Conservation (phyloP, 768 basidiomycete genomes). For the Dentipellis fragilis region DNA sequence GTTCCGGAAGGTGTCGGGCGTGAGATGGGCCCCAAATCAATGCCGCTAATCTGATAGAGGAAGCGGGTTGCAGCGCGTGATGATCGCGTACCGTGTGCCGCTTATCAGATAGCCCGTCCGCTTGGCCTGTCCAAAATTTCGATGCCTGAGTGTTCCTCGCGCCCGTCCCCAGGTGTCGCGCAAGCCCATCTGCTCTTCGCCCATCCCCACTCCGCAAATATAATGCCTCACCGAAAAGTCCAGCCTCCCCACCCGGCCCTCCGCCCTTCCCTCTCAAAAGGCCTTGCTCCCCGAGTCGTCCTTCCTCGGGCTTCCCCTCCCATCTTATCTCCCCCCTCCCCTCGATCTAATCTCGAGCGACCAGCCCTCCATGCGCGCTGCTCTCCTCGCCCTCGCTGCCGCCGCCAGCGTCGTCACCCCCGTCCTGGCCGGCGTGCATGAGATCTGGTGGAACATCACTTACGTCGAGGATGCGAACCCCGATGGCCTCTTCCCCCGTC, state of each 20-base stretch:
- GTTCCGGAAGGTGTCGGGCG: background rate
- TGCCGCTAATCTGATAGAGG: slow-evolving; percentile 1
- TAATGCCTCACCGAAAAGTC: too few relatives aligned
- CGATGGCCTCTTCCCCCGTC: slow-evolving; percentile 67
- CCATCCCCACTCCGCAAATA: too few relatives aligned
- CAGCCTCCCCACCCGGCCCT: too few relatives aligned
- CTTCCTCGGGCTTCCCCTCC: background rate
- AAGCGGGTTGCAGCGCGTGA: background rate
- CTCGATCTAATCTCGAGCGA: background rate
- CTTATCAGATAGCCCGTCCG: slow-evolving; percentile 1
- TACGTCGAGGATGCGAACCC: slow-evolving; percentile 75
- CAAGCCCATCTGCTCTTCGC: too few relatives aligned
- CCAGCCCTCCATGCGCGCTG: slow-evolving; percentile 4
- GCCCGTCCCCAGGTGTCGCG: background rate
- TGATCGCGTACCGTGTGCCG: background rate
- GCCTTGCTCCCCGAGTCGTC: background rate
- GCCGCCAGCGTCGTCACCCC: slow-evolving; percentile 25
- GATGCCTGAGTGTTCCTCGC: background rate
- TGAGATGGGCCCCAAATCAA: background rate
- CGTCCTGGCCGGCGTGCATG: slow-evolving; percentile 55
- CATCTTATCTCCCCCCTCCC: slow-evolving; percentile 3
- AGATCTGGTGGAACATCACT: slow-evolving; percentile 87
- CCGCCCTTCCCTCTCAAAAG: too few relatives aligned
- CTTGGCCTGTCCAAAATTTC: background rate
- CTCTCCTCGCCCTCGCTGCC: slow-evolving; percentile 11